These are phyloP conservation scores for Tulasnella sp. DNA, from an alignment of 768 basidiomycete genomes.

Conservation along the genomic window DNA sequence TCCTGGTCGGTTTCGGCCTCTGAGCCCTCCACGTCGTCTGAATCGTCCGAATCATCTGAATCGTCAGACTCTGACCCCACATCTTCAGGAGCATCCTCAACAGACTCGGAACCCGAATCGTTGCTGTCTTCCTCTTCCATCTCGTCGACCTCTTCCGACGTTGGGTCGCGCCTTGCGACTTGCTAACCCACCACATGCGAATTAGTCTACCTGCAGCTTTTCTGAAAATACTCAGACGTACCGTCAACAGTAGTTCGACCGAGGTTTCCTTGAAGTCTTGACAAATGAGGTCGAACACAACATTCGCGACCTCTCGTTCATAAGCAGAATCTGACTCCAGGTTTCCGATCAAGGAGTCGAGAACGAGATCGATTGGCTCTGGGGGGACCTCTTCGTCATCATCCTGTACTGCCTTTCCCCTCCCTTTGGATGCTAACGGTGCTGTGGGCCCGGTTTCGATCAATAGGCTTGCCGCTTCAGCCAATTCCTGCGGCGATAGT, in stretches of 20 bases:
- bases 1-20: conserved; percentile 41
- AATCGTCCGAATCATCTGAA: conserved; percentile 25
- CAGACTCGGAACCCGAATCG: conserved; percentile 42
- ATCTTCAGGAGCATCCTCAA: conserved; percentile 41
- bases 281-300: conserved; percentile 76
- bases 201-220: not conserved
- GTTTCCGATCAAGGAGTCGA: conserved; percentile 89
- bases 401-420: conserved; percentile 37
- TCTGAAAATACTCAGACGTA: conserved; percentile 48
- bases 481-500: not conserved
- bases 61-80: conserved; percentile 23
- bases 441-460: not conserved
- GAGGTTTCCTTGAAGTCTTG: conserved; percentile 67
- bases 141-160: conserved; percentile 38
- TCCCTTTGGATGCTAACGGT: conserved; percentile 12
- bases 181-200: conserved; percentile 57
- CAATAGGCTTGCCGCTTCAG: not conserved
- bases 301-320: conserved; percentile 69
- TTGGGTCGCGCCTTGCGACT: conserved; percentile 69
- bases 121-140: conserved; percentile 41
- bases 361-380: conserved; percentile 78
- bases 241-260: conserved; percentile 77
- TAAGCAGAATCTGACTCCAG: conserved; percentile 72
- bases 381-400: conserved; percentile 48
- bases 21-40: conserved; percentile 43